Evolutionary conservation across 495 filamentous ascomycete species (phyloP).

Genomic region (Neurospora pannonica): DNA sequence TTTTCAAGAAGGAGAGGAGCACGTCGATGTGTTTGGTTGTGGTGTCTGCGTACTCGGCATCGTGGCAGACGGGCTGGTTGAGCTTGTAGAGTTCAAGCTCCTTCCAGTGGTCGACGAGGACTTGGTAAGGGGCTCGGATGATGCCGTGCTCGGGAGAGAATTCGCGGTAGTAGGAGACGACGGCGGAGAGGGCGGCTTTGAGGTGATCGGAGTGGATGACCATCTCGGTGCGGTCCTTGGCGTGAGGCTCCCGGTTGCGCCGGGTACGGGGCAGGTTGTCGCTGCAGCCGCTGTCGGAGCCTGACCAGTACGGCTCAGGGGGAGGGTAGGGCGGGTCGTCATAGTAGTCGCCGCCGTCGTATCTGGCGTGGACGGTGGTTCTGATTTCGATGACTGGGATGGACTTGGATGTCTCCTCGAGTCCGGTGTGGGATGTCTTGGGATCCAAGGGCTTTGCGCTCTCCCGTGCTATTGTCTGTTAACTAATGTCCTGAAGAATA

Average conservation of each 20-base stretch:
- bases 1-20: slow-evolving; percentile 25
- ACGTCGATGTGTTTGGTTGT: slow-evolving; percentile 30
- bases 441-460: slow-evolving; percentile 21
- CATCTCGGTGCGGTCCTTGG: slow-evolving; percentile 21
- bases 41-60: slow-evolving; percentile 21
- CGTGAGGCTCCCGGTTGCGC: slow-evolving; percentile 1
- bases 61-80: slow-evolving; percentile 23
- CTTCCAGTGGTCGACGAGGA: slow-evolving; percentile 25
- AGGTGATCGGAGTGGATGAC: slow-evolving; percentile 29
- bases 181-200: slow-evolving; percentile 28
- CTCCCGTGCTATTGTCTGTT: slow-evolving; percentile 12
- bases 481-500: not conserved
- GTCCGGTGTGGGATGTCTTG: not conserved
- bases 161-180: slow-evolving; percentile 30
- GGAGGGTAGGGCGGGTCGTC: slow-evolving; percentile 1
- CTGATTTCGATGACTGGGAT: not conserved
- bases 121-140: slow-evolving; percentile 26
- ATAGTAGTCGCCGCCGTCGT: not conserved
- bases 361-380: not conserved
- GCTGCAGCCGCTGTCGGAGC: not conserved
- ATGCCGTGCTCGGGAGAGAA: slow-evolving; percentile 27
- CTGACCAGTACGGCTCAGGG: not conserved
- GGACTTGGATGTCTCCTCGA: not conserved
- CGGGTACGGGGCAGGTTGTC: not conserved
- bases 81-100: slow-evolving; percentile 24